Conservation (phyloP, 768 basidiomycete genomes). For the Ramaria rubella region DNA sequence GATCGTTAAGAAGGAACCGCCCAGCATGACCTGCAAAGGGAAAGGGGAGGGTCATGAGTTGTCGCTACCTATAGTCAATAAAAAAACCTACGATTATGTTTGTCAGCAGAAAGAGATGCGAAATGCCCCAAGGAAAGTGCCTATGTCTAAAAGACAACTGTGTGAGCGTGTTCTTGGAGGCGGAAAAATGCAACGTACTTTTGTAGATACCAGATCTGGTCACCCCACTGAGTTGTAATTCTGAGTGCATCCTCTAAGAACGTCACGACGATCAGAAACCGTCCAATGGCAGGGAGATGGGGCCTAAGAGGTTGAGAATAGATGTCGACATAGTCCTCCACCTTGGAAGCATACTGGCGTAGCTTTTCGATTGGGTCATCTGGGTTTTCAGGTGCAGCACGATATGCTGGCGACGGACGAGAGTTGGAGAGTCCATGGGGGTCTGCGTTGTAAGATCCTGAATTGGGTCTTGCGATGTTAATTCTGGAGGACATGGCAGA, state of each 20-base stretch:
- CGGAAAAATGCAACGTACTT: conserved; percentile 47
- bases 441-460: conserved; percentile 53
- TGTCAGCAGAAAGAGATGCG: conserved; percentile 84
- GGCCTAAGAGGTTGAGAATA: conserved; percentile 91
- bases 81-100: conserved; percentile 79
- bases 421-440: conserved; percentile 78
- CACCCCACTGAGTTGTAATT: conserved; percentile 90
- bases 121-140: conserved; percentile 91
- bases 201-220: conserved; percentile 98
- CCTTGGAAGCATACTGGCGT: conserved; percentile 57
- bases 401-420: conserved; percentile 57
- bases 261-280: conserved; percentile 96
- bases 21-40: conserved; percentile 70
- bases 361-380: conserved; percentile 72
- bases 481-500: conserved; percentile 55
- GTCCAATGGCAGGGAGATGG: conserved; percentile 87
- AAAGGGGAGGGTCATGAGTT: not conserved
- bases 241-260: conserved; percentile 95
- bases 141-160: conserved; percentile 60
- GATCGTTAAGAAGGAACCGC: conserved; percentile 79
- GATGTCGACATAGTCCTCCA: conserved; percentile 91
- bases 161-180: not conserved
- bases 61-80: not conserved
- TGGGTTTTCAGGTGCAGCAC: conserved; percentile 66
- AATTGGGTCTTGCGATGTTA: conserved; percentile 68